Evolutionary conservation across 371 early-diverging fungal species (phyloP).

Genomic region (Apophysomyces elegans): DNA sequence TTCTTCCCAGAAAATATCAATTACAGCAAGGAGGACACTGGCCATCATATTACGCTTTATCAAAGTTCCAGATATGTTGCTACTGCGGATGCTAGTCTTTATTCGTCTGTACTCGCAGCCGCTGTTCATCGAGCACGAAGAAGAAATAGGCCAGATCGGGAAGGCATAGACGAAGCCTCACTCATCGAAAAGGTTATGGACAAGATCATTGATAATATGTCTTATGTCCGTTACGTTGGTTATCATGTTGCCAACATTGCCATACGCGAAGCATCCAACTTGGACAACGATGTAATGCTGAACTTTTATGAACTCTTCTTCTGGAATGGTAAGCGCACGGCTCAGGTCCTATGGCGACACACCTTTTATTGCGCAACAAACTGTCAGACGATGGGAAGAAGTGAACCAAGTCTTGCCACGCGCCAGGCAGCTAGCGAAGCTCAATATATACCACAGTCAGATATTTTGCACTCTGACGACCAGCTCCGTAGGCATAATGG

Average conservation of each 20-base stretch:
- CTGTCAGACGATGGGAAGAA: neutral
- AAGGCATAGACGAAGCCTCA: too few species aligned
- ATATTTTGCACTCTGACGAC: neutral
- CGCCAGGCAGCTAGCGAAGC: conserved; percentile 2
- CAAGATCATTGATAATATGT: too few species aligned
- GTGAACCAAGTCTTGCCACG: neutral
- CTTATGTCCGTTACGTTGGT: neutral
- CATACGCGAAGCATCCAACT: conserved; percentile 2
- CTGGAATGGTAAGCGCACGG: neutral
- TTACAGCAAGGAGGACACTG: neutral
- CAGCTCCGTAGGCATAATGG: neutral
- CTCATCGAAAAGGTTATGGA: too few species aligned
- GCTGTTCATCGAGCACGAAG: too few species aligned
- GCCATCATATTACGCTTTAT: neutral
- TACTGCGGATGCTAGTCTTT: conserved; percentile 11
- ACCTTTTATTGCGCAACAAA: conserved; percentile 13
- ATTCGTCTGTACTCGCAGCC: neutral
- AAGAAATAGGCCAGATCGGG: too few species aligned
- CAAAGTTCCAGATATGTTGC: conserved; percentile 9
- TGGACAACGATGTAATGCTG: neutral
- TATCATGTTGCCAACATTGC: neutral
- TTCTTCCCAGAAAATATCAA: neutral
- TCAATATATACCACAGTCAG: neutral
- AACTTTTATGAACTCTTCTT: neutral
- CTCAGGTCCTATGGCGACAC: neutral